Conservation (phyloP, 192 early-diverging fungal species). For the Haplosporangium gracile region DNA sequence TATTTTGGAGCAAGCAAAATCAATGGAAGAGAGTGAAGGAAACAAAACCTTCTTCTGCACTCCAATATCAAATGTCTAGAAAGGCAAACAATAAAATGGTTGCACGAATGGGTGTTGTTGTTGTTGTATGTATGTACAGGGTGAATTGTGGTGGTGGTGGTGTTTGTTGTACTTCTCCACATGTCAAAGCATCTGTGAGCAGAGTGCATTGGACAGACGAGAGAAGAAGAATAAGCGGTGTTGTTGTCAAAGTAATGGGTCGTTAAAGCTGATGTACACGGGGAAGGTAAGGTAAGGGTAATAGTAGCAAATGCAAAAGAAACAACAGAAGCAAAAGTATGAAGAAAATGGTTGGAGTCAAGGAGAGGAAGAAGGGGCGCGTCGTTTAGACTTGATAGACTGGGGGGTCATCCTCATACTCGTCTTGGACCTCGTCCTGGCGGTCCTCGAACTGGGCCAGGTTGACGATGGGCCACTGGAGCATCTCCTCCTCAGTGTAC, state of each 20-base stretch:
- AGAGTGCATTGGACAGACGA: not conserved
- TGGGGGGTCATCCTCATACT: slow-evolving; percentile 22
- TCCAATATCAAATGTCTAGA: slow-evolving; percentile 1
- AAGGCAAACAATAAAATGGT: not conserved
- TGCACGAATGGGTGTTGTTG: not conserved
- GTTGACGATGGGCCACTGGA: slow-evolving; percentile 44
- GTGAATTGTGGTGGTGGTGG: not conserved
- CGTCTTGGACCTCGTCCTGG: slow-evolving; percentile 37
- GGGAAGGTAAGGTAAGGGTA: not conserved
- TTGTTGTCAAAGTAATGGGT: not conserved
- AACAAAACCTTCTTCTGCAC: not conserved
- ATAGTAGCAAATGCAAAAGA: not conserved
- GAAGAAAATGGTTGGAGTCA: not conserved
- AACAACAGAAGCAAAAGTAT: not conserved
- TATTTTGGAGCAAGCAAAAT: slow-evolving; percentile 6
- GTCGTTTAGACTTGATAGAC: not conserved
- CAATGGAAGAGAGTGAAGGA: not conserved
- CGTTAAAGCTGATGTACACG: slow-evolving; percentile 1
- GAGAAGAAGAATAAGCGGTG: not conserved
- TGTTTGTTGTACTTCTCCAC: not conserved
- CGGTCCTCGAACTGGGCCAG: slow-evolving; percentile 27
- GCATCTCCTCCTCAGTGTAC: slow-evolving; percentile 46
- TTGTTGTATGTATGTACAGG: slow-evolving; percentile 2
- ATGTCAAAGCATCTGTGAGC: slow-evolving; percentile 5
- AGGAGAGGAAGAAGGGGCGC: not conserved